A percentile compares a stretch with the other conserved stretches of the same genome.
Evolutionary conservation across 1,139 yeast genomes (phyloP).

Genomic region (Entelexis sorbosivorans): DNA sequence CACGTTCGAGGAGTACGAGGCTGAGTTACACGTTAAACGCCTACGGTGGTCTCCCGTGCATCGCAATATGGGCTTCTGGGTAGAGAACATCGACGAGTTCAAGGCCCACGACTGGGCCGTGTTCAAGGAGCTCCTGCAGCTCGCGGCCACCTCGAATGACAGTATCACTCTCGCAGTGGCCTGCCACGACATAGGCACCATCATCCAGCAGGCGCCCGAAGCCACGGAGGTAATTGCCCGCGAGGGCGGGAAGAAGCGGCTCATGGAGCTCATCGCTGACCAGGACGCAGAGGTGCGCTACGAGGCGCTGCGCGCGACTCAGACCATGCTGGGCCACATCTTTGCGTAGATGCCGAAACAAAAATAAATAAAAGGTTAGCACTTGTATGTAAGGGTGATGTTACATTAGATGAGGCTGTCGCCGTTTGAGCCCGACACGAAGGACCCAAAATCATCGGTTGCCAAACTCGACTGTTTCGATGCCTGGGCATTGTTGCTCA

Average conservation of each 20-base stretch:
- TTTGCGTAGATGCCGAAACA: constrained; percentile 29
- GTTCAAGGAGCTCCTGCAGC: constrained; percentile 43
- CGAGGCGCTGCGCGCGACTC: constrained; percentile 91
- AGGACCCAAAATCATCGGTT: constrained; percentile 10
- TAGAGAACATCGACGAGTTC: constrained; percentile 65
- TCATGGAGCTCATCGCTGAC: constrained; percentile 77
- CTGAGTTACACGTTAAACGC: constrained; percentile 68
- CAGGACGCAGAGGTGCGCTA: constrained; percentile 81
- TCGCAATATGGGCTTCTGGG: constrained; percentile 78
- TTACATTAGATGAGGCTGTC: constrained; percentile 8
- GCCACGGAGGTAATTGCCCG: constrained; percentile 40
- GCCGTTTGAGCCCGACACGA: constrained; percentile 1
- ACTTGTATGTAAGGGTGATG: background rate
- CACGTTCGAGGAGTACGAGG: constrained; percentile 82
- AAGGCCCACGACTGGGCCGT: constrained; percentile 67
- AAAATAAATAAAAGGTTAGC: background rate
- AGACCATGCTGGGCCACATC: constrained; percentile 74
- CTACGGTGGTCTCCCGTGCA: constrained; percentile 93
- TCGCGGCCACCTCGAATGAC: constrained; percentile 26
- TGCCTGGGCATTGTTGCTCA: background rate
- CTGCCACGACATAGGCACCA: constrained; percentile 65
- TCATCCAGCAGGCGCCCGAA: constrained; percentile 56
- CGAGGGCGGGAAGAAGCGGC: constrained; percentile 53
- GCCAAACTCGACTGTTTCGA: background rate
- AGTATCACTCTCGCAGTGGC: constrained; percentile 40